A percentile compares a stretch with the other conserved stretches of the same genome.
phyloP scores from a whole-genome alignment of 2,329 filamentous ascomycete genomes.

The Hypoxylon sp. region DNA sequence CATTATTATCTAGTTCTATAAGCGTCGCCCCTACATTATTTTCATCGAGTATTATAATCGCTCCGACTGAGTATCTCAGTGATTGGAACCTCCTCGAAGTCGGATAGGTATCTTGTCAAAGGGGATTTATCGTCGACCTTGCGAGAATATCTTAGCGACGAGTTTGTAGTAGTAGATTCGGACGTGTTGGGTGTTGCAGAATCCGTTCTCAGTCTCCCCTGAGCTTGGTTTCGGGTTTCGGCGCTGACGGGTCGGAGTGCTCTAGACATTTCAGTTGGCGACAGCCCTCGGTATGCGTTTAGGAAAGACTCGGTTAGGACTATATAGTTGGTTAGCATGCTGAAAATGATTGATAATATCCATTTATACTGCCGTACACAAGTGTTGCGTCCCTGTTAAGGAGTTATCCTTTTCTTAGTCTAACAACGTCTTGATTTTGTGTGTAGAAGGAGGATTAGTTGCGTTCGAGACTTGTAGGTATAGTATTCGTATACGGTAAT shows the following conservation, averaged over 20 bases:
- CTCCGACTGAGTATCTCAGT: constrained; percentile 21
- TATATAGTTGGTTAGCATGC: constrained; percentile 2
- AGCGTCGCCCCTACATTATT: neutral
- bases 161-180: neutral
- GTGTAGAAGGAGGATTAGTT: neutral
- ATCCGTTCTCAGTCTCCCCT: neutral
- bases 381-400: neutral
- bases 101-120: constrained; percentile 22
- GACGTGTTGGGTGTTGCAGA: constrained; percentile 5
- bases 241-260: neutral
- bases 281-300: neutral
- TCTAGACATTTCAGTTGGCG: constrained; percentile 2
- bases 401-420: neutral
- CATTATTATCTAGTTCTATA: neutral
- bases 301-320: neutral
- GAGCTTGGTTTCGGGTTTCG: neutral
- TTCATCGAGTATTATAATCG: neutral
- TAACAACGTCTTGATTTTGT: neutral
- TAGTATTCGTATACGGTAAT: neutral
- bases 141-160: neutral
- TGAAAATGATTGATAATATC: neutral
- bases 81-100: constrained; percentile 25
- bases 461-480: neutral
- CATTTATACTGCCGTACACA: neutral
- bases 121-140: constrained; percentile 7